Conservation (phyloP, 257 asterid genomes). For the Solanum corneliomulleri region DNA sequence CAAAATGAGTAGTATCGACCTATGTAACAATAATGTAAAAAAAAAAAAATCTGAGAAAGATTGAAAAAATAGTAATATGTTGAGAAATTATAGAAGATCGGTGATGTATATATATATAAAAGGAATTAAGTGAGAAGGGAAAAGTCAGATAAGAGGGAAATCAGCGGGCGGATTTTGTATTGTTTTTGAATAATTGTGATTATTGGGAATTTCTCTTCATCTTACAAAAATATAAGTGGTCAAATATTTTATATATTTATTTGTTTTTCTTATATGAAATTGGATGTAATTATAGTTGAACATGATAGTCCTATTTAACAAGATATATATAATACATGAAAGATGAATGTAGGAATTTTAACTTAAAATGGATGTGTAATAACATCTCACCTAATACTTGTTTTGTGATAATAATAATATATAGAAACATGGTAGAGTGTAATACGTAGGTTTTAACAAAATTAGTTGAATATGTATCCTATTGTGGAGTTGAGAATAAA, state of each 20-base stretch:
- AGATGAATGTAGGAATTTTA: not conserved
- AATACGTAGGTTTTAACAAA: not conserved
- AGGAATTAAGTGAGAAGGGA: not conserved
- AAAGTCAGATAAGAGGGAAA: not conserved
- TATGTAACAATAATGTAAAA: not conserved
- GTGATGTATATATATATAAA: not conserved
- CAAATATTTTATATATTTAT: not conserved
- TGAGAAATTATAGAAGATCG: not conserved
- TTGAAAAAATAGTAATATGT: not conserved
- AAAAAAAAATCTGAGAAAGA: not conserved
- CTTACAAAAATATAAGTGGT: not conserved
- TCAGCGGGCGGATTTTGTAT: constrained; percentile 5
- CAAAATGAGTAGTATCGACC: not conserved
- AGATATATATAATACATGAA: not conserved
- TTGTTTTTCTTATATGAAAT: not conserved
- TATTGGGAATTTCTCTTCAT: not conserved
- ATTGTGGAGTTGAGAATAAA: not conserved
- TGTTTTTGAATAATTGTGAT: not conserved
- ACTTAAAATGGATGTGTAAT: not conserved
- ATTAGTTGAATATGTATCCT: not conserved
- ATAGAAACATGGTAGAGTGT: not conserved
- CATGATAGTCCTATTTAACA: not conserved
- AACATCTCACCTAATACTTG: not conserved
- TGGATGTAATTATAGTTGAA: not conserved
- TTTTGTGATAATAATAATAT: not conserved